Conservation (phyloP, 805 yeast species). For the Saccharomycopsis sp. region DNA sequence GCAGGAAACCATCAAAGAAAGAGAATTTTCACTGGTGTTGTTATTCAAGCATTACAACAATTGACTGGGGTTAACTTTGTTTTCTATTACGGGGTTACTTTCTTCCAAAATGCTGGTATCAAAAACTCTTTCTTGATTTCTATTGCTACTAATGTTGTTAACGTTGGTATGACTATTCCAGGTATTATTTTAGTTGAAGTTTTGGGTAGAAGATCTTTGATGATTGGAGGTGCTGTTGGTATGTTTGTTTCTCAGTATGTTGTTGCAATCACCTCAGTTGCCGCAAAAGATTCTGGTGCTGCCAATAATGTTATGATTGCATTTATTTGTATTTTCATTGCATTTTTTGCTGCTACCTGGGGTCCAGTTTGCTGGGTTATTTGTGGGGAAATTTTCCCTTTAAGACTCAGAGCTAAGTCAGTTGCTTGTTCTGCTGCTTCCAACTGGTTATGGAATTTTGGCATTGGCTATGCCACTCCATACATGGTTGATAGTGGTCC, state of each 20-base stretch:
- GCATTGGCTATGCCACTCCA: slow-evolving; percentile 68
- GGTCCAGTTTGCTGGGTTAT: slow-evolving; percentile 76
- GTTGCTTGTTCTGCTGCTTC: slow-evolving; percentile 66
- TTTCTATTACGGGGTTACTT: slow-evolving; percentile 62
- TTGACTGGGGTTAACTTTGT: slow-evolving; percentile 67
- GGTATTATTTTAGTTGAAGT: slow-evolving; percentile 49
- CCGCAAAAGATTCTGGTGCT: slow-evolving; percentile 24
- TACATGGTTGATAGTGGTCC: slow-evolving; percentile 59
- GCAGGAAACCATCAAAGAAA: slow-evolving; percentile 34
- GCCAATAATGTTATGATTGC: slow-evolving; percentile 45
- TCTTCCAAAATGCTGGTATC: slow-evolving; percentile 47
- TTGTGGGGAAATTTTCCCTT: slow-evolving; percentile 57
- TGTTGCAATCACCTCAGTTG: slow-evolving; percentile 42
- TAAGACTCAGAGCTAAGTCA: slow-evolving; percentile 68
- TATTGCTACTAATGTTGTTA: slow-evolving; percentile 39
- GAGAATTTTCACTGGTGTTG: slow-evolving; percentile 38
- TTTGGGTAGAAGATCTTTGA: slow-evolving; percentile 58
- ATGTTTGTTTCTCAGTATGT: slow-evolving; percentile 59
- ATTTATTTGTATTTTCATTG: slow-evolving; percentile 53
- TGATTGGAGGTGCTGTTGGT: slow-evolving; percentile 55
- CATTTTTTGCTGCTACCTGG: slow-evolving; percentile 78
- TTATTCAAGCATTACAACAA: slow-evolving; percentile 50
- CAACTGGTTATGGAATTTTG: slow-evolving; percentile 75
- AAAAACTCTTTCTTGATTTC: slow-evolving; percentile 40
- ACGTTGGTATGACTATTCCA: slow-evolving; percentile 45